Evolutionary conservation across 371 early-diverging fungal species (phyloP).

Genomic region (Aphelidium insulamus): DNA sequence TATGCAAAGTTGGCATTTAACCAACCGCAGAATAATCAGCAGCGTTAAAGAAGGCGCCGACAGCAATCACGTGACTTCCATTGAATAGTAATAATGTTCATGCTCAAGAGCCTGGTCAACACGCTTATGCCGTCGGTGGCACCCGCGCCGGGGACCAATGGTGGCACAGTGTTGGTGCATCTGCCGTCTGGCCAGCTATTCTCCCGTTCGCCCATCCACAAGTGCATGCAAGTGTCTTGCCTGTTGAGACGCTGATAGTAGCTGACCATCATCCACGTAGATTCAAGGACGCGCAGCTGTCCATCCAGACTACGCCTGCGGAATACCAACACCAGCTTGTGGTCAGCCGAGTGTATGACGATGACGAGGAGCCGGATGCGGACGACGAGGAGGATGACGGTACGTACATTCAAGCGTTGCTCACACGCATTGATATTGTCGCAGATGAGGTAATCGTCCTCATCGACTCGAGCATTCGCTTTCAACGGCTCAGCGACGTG

Average conservation of each 20-base stretch:
- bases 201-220: slow-evolving; percentile 8
- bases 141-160: slow-evolving; percentile 14
- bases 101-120: slow-evolving; percentile 25
- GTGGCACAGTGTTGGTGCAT: slow-evolving; percentile 18
- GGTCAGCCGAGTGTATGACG: slow-evolving; percentile 36
- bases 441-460: slow-evolving; percentile 28
- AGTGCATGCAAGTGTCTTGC: slow-evolving; percentile 13
- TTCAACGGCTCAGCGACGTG: too few species aligned
- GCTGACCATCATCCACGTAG: slow-evolving; percentile 4
- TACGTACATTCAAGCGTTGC: slow-evolving; percentile 6
- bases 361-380: slow-evolving; percentile 35
- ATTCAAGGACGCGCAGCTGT: slow-evolving; percentile 25
- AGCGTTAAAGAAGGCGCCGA: too few species aligned
- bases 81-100: slow-evolving; percentile 8
- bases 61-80: too few species aligned
- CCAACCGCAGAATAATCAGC: too few species aligned
- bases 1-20: too few species aligned
- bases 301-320: slow-evolving; percentile 26
- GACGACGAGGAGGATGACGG: slow-evolving; percentile 12
- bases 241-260: background rate
- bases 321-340: slow-evolving; percentile 36
- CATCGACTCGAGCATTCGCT: slow-evolving; percentile 25
- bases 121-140: slow-evolving; percentile 31
- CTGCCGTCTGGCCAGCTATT: slow-evolving; percentile 28
- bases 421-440: slow-evolving; percentile 6